Evolutionary conservation across 345 rosid species (phyloP), one percentile per base, ranked within the genome.

Genomic region (Crucihimalaya himalaica): DNA sequence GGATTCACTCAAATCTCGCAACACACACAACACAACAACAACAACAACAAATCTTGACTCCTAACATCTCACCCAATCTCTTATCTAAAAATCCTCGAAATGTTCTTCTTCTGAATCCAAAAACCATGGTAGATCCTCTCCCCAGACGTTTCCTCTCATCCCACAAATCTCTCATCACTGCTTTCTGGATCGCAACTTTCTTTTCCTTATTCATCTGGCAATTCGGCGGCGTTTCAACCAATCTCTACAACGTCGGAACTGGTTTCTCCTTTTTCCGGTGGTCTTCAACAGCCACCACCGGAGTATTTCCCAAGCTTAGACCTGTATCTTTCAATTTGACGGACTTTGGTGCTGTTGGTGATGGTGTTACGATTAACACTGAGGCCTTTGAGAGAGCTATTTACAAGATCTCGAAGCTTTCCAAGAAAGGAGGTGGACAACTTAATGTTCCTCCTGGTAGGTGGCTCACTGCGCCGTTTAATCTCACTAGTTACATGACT

Each of bases 401-500:
- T 20, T 60, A 46, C 52, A 91, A 85, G 4, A 92, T 95, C 68
- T 86, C 96, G 1, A 88, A 92, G 92, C 79, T 88, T 13, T 80
- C 85, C 10, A 80, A 79, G 79, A 87, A 77, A 58, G 97, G 97
- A 18, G 97, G 97, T 32, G 99, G 87, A 9, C 99, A 95, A 85
- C 92, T 95, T 63, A 95, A 95, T 68, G 96, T 95, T 66, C 91
- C 96, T 46, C 89, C 97, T 1, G 99, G 99, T 34, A 81, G 61
- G 47, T 95, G 99, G 99, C 89, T 95, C 5, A 88, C 99, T 29
- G 92, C 93, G 3, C 99, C 99, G 19, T 95, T 95, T 79, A 95
- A 95, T 72, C 89, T 92, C 51, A 92, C 97, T n/a, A 92, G 99
- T 81, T 84, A 86, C 68, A 85, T 95, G 87, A 95, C 99, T 20